These are phyloP conservation scores for Cyclotella atomus DNA, from an alignment of 108 stramenopile species.

Conservation along the genomic window DNA sequence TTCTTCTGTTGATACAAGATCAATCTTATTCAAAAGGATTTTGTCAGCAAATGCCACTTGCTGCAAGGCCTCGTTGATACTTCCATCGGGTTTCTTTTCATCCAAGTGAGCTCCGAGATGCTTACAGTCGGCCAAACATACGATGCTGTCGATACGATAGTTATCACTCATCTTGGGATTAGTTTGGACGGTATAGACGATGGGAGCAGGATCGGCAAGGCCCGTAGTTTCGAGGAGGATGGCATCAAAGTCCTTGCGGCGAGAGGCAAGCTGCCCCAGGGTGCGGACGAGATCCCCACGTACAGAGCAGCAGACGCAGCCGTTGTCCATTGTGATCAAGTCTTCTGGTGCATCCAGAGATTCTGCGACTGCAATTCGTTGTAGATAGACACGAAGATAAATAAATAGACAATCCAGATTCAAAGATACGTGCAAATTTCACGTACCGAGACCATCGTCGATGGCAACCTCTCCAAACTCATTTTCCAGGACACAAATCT, in stretches of 20 bases:
- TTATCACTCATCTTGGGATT: slow-evolving; percentile 90
- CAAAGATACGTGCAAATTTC: neutral
- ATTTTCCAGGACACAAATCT: slow-evolving; percentile 98
- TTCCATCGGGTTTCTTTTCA: slow-evolving; percentile 88
- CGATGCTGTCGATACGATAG: slow-evolving; percentile 88
- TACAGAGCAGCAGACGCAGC: slow-evolving; percentile 99
- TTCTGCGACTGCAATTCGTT: slow-evolving; percentile 71
- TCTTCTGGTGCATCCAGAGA: slow-evolving; percentile 94
- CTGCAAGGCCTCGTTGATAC: slow-evolving; percentile 91
- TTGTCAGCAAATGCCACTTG: slow-evolving; percentile 99
- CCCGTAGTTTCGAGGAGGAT: slow-evolving; percentile 96
- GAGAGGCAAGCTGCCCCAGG: slow-evolving; percentile 84
- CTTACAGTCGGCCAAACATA: slow-evolving; percentile 93
- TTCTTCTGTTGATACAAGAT: slow-evolving; percentile 90
- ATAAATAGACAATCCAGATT: neutral
- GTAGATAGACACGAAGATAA: neutral
- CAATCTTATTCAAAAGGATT: slow-evolving; percentile 96
- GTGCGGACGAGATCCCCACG: slow-evolving; percentile 97
- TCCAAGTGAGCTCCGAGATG: slow-evolving; percentile 90
- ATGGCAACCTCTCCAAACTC: slow-evolving; percentile 97
- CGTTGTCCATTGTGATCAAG: slow-evolving; percentile 99
- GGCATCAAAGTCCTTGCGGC: slow-evolving; percentile 93
- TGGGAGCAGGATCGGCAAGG: slow-evolving; percentile 95
- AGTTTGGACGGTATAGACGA: slow-evolving; percentile 95
- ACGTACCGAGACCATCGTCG: slow-evolving; percentile 93